Evolutionary conservation across 2,329 filamentous ascomycete genomes (phyloP), one percentile per base, ranked within the genome.

Genomic region (Diplodia seriata): DNA sequence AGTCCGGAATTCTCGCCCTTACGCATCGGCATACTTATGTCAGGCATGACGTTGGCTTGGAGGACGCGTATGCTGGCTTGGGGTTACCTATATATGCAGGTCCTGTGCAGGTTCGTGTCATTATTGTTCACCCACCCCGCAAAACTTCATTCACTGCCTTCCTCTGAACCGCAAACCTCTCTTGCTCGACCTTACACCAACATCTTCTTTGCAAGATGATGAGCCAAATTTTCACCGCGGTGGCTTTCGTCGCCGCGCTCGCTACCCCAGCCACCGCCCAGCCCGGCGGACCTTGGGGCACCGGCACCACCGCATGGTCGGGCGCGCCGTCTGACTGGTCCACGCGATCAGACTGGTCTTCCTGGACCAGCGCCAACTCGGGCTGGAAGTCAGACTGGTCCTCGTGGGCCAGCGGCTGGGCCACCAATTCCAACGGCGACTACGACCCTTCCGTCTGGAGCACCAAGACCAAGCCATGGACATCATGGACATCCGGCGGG

Each of bases 121-220:
- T 43, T 54, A 50, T 3, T 26, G 43, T 33, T 14, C 33, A 47
- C 33, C 15, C n/a, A 29, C 15, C 8, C 20, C 50, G 50, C 50
- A 65, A 53, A 65, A 38, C 62, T 63, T 63, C 59, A 38, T 63
- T 6, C n/a, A 38, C 23, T 51, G 29, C 26, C 36, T 38, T 63
- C 47, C 43, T 38, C 38, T 23, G 29, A 29, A 4, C 47, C 59
- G 20, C 59, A 51, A 50, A 51, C 43, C 59, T 51, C 59, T 38
- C 36, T 73, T 71, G 36, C 72, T 76, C 43, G 76, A 74, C 31
- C 70, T 74, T 56, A 70, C 71, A 59, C 70, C 76, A 33, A 65
- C 55, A 68, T 36, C 38, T n/a, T 62, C 31, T 33, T 4, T 33
- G 31, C 40, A 43, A 62, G 26, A 70, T 70, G 69, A 65, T 64